Evolutionary conservation across 805 yeast species (phyloP), one percentile per base, ranked within the genome.

Genomic region (Cyberlindnera saturnus): DNA sequence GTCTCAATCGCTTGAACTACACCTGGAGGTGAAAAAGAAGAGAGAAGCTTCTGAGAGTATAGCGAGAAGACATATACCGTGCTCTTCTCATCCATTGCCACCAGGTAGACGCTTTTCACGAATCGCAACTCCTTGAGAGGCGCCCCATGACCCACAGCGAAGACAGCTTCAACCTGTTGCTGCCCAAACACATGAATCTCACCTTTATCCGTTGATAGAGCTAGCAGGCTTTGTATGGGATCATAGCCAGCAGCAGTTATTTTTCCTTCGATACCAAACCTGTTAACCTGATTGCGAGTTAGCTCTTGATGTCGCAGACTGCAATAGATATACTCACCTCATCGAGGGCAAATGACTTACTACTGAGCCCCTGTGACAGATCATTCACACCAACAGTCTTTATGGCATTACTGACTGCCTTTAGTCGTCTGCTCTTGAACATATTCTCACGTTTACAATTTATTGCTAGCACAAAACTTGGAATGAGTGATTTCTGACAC

Each of bases 151-250:
- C 74, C 70, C 40, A 82, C 56, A 36, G 74, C 74, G 51, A 89
- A 71, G 9, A 75, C 76, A 13, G 78, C 84, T 48, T 83, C 83
- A 9, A 89, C 96, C 42, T 83, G 79, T 34, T 82, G 79, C 56
- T 85, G 91, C 2, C 98, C 99, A 57, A 80, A 82, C 5, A 93
- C 82, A 50, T 86, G 81, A 14, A 93, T 70, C 36, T 78, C 78
- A 34, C 89, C 86, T 7, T 65, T 58, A 32, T 73, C 79, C 0
- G 96, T 88, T 3, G 89, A 82, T 0, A 88, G 67, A 0, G 96
- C 97, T 53, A 89, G 63, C 23, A 93, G 70, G 42, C 93, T 79
- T 62, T 93, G 99, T 1, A 86, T 81, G 3, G 95, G 95, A 60
- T 93, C 98, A 63, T 73, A 86, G 0, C 93, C 95, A 33, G 80